These are phyloP conservation scores for Sugiyamaella castrensis DNA, from an alignment of 1,139 yeast genomes.

Conservation along the genomic window DNA sequence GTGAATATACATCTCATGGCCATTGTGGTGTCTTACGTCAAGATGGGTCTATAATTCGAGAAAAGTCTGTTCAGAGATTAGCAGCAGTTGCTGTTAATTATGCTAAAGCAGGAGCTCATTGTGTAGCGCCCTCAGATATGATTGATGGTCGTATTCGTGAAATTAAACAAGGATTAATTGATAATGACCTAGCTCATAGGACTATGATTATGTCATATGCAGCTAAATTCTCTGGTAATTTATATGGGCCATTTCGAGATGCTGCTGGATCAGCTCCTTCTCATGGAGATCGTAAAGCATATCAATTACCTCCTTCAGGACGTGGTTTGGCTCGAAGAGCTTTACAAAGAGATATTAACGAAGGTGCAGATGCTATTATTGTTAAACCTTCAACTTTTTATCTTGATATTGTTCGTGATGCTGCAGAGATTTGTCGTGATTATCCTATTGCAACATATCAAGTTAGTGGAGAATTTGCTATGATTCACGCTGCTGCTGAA, in stretches of 20 bases:
- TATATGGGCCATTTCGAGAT: slow-evolving; percentile 97
- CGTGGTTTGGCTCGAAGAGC: slow-evolving; percentile 95
- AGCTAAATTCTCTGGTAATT: slow-evolving; percentile 86
- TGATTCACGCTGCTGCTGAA: slow-evolving; percentile 98
- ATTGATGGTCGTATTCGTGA: slow-evolving; percentile 92
- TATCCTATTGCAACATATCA: slow-evolving; percentile 94
- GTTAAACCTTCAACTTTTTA: slow-evolving; percentile 98
- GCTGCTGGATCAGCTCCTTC: slow-evolving; percentile 94
- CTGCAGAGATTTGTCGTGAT: slow-evolving; percentile 75
- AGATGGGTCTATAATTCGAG: slow-evolving; percentile 82
- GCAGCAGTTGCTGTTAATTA: slow-evolving; percentile 96
- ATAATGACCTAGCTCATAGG: slow-evolving; percentile 82
- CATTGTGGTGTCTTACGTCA: slow-evolving; percentile 90
- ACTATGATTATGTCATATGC: slow-evolving; percentile 90
- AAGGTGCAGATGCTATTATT: slow-evolving; percentile 95
- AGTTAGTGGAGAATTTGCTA: slow-evolving; percentile 96
- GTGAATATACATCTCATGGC: slow-evolving; percentile 96
- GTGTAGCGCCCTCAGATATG: slow-evolving; percentile 98
- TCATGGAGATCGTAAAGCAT: slow-evolving; percentile 86
- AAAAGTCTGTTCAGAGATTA: slow-evolving; percentile 69
- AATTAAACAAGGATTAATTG: slow-evolving; percentile 79
- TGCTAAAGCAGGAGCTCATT: slow-evolving; percentile 92
- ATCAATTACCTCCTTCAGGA: slow-evolving; percentile 92
- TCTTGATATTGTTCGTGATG: slow-evolving; percentile 85
- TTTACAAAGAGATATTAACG: slow-evolving; percentile 73